Percentiles rank a stretch among this genome's conserved stretches.
phyloP scores from a whole-genome alignment of 1,139 yeast genomes.

The Lodderomyces elongisporus region DNA sequence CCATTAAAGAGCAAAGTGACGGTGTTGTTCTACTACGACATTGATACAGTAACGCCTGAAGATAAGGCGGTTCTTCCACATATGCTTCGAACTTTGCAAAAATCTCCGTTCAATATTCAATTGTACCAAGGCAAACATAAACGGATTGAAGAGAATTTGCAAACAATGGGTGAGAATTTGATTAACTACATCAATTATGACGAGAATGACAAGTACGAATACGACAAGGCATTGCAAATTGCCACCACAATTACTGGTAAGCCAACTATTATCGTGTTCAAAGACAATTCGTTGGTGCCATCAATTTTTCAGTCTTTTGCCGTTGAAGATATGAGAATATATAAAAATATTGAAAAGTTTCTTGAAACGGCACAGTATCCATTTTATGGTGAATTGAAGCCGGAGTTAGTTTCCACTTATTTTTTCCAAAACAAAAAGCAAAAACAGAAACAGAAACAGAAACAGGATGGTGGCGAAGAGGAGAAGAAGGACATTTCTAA shows the following conservation, averaged over 20 bases:
- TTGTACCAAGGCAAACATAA: slow-evolving; percentile 49
- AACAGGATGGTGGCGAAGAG: slow-evolving; percentile 10
- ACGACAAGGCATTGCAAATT: slow-evolving; percentile 41
- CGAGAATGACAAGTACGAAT: slow-evolving; percentile 21
- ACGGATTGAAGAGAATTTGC: slow-evolving; percentile 34
- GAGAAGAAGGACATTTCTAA: slow-evolving; percentile 9
- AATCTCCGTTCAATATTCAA: slow-evolving; percentile 50
- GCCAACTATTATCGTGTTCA: slow-evolving; percentile 59
- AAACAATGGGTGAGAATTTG: slow-evolving; percentile 39
- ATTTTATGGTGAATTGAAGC: slow-evolving; percentile 46
- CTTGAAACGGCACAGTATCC: slow-evolving; percentile 46
- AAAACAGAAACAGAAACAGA: too few relatives aligned
- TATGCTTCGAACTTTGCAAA: slow-evolving; percentile 52
- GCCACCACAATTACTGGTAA: slow-evolving; percentile 52
- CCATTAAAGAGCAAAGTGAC: slow-evolving; percentile 42
- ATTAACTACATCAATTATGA: slow-evolving; percentile 40
- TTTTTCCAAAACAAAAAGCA: slow-evolving; percentile 16
- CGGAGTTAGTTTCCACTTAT: slow-evolving; percentile 28
- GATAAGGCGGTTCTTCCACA: slow-evolving; percentile 59
- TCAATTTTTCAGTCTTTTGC: slow-evolving; percentile 55
- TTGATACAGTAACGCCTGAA: slow-evolving; percentile 47
- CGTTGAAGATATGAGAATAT: slow-evolving; percentile 56
- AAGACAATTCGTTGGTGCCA: slow-evolving; percentile 50
- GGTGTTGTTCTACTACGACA: slow-evolving; percentile 53
- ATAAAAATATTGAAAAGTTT: slow-evolving; percentile 44